Base-by-base conservation (phyloP, 495 filamentous ascomycete species). In the Lasiosphaeris hirsuta region DNA sequence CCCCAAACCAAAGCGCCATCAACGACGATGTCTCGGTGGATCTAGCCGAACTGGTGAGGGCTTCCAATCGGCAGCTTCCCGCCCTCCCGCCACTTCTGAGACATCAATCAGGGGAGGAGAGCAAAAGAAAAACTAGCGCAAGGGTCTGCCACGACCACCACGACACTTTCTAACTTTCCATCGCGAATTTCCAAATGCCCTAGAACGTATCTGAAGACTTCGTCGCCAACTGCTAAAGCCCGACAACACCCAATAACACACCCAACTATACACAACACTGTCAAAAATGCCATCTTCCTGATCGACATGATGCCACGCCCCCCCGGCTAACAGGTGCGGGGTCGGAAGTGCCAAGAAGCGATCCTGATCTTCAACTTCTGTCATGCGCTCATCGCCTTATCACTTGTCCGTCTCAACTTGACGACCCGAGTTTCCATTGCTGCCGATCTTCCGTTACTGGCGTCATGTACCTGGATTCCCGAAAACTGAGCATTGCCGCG, bases 11-110 rank as follows among this genome's bases (percentile, higher is more conserved):
- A 15, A 8, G 51, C 13, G 37, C 19, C 18, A 37, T 13, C n/a
- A n/a, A 9, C 19, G 51, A 34, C 15, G 39, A 23, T 54, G 40
- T 7, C 8, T n/a, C 18, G 37, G 19, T 53, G 50, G 50, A 53
- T 37, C 19, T 53, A 17, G 38, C 51, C 51, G 51, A 54, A 34
- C 23, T 23, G 34, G 14, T 4, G 19, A 5, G 10, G 42, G 41
- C 56, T 54, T 54, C 63, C 63, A 65, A 65, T 65, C 63, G 63
- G 63, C 60, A 63, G 49, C 37, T 33, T 60, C 52, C 61, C 63
- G 10, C 44, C 39, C n/a, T 30, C 40, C 58, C 33, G 23, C 51
- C 19, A 14, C 14, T 33, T 46, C 48, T 18, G 41, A 49, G 46
- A 38, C 38, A 57, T 6, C 23, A 37, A 39, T n/a, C n/a, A n/a